Evolutionary conservation across 176 grass and related monocot species (phyloP), one percentile per base, ranked within the genome.

Genomic region (Oryza australiensis): DNA sequence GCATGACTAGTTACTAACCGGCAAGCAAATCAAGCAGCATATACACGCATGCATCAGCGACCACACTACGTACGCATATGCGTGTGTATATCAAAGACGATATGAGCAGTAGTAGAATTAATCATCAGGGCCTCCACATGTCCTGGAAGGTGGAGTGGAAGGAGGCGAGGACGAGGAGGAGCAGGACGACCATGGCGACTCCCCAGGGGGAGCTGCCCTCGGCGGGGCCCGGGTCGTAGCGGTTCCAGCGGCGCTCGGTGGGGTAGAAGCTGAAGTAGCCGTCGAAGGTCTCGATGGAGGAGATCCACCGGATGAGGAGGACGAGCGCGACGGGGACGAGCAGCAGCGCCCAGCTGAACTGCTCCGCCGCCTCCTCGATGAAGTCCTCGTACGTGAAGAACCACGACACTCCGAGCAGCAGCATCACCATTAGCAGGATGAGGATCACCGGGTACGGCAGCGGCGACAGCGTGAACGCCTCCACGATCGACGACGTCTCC

Each of bases 151-250:
- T 87, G 65, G 87, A 88, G 59, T 88, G 96, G 83, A 85, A 98
- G 72, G 76, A 91, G 53, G 84, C 90, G 84, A 98, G 88, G 13
- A 98, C 79, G 86, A 98, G 81, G 8, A 98, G 78, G 64, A 93
- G 82, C 2, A 98, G 2, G 73, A 98, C 72, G 72, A 93, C 34
- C 83, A 92, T 88, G 34, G 90, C 90, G 42, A 95, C 88, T 62
- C 96, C 90, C 96, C 93, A 95, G 1, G 96, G 93, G 0, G 90
- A 91, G 76, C 92, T 89, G 0, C 93, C 92, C 35, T 97, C 86
- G 48, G 82, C 57, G 66, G 75, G 74, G 5, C 48, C 78, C 5
- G 32, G 14, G 34, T 73, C 62, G 77, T 78, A 80, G 0, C 66
- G 34, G 28, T 86, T 70, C 60, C 74, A 81, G 13, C 80, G 80